These are phyloP conservation scores for Komagataella mondaviorum DNA, from an alignment of 805 yeast genomes.

Conservation along the genomic window DNA sequence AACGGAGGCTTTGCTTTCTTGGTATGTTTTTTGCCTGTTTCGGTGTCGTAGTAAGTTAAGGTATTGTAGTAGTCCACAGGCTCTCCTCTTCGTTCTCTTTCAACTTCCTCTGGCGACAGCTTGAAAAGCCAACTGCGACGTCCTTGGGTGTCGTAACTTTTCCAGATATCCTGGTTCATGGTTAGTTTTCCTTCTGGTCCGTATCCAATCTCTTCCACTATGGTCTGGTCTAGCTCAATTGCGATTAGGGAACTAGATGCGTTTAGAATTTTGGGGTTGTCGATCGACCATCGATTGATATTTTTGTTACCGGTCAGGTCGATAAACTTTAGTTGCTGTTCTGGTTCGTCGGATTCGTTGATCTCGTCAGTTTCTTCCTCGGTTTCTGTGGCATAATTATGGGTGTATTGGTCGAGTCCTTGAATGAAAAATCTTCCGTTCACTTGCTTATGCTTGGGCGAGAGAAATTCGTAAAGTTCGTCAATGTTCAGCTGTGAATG, in stretches of 20 bases:
- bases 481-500: slow-evolving; percentile 23
- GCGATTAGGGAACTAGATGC: slow-evolving; percentile 39
- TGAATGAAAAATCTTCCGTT: not conserved
- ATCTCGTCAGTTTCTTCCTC: not conserved
- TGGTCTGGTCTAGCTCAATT: slow-evolving; percentile 51
- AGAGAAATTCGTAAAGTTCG: slow-evolving; percentile 22
- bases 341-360: slow-evolving; percentile 1
- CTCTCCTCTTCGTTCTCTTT: slow-evolving; percentile 11
- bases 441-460: slow-evolving; percentile 5
- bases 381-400: not conserved
- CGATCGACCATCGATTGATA: slow-evolving; percentile 47
- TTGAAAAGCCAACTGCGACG: slow-evolving; percentile 74
- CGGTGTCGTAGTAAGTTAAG: slow-evolving; percentile 44
- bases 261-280: slow-evolving; percentile 28
- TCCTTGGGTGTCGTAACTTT: slow-evolving; percentile 41
- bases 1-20: slow-evolving; percentile 29
- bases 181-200: slow-evolving; percentile 19
- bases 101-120: slow-evolving; percentile 13
- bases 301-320: slow-evolving; percentile 55
- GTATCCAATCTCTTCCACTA: slow-evolving; percentile 31
- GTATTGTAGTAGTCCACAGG: slow-evolving; percentile 16
- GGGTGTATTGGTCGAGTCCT: not conserved
- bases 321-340: slow-evolving; percentile 34
- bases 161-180: slow-evolving; percentile 27
- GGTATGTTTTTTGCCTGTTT: slow-evolving; percentile 47